phyloP scores from a whole-genome alignment of 1,284 basidiomycete species.

The Cutaneotrichosporon cyanovorans region DNA sequence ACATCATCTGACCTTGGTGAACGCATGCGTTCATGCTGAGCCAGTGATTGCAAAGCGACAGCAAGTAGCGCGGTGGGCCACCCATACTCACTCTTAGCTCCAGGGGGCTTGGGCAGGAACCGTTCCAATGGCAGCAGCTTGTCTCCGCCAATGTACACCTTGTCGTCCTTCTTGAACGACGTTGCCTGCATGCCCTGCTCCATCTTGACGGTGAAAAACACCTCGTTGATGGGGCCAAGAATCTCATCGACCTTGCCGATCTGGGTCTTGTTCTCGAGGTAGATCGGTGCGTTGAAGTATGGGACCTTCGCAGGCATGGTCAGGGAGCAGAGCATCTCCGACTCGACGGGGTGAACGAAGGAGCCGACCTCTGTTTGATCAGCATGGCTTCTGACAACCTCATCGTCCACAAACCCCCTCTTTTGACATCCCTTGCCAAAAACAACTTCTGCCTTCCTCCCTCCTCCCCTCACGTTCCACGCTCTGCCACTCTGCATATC shows the following conservation, averaged over 20 bases:
- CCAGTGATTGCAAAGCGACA: neutral
- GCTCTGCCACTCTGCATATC: neutral
- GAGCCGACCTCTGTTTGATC: conserved; percentile 65
- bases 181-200: conserved; percentile 88
- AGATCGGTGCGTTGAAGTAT: conserved; percentile 99
- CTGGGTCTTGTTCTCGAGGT: conserved; percentile 93
- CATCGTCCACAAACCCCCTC: too few species aligned
- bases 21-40: too few species aligned
- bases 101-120: conserved; percentile 87
- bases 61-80: too few species aligned
- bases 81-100: conserved; percentile 58
- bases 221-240: conserved; percentile 81
- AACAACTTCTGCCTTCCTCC: too few species aligned
- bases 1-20: too few species aligned
- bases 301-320: conserved; percentile 83
- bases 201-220: conserved; percentile 98
- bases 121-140: conserved; percentile 93
- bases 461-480: neutral
- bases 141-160: conserved; percentile 88
- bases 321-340: conserved; percentile 94
- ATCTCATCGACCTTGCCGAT: conserved; percentile 93
- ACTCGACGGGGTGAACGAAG: conserved; percentile 91
- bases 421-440: too few species aligned
- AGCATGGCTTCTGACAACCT: neutral
- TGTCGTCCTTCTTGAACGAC: conserved; percentile 96